These are phyloP conservation scores for Arachnomyces sp. DNA, from an alignment of 2,329 filamentous ascomycete genomes.

Conservation along the genomic window DNA sequence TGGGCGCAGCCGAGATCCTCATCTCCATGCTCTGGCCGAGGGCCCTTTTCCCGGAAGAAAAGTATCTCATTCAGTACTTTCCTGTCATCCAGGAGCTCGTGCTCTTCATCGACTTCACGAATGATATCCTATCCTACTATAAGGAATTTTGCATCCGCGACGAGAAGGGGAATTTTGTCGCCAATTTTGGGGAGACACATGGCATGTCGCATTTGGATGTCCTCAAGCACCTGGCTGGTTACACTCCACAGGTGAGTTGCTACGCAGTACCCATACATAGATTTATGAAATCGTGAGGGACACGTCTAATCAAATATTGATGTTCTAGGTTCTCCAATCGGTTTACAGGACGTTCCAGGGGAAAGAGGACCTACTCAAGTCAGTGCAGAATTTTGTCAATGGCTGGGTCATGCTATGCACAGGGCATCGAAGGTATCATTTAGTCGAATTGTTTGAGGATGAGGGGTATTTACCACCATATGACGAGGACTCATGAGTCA, in stretches of 20 bases:
- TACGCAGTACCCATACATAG: too few relatives aligned
- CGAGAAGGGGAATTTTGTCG: conserved; percentile 10
- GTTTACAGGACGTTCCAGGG: conserved; percentile 3
- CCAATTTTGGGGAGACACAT: conserved; percentile 10
- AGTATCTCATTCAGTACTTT: conserved; percentile 9
- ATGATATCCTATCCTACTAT: conserved; percentile 13
- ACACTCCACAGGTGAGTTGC: conserved; percentile 7
- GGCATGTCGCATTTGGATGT: conserved; percentile 9
- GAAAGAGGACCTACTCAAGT: conserved; percentile 1
- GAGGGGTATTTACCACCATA: conserved; percentile 10
- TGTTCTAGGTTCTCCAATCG: conserved; percentile 7
- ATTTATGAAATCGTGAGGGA: too few relatives aligned
- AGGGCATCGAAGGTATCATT: conserved; percentile 8
- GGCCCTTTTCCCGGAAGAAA: conserved; percentile 7
- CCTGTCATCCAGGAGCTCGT: conserved; percentile 8
- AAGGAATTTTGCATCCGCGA: conserved; percentile 9
- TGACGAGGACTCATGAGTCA: conserved; percentile 5
- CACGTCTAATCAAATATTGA: too few relatives aligned
- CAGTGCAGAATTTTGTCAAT: conserved; percentile 5
- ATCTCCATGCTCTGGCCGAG: conserved; percentile 8
- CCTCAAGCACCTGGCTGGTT: conserved; percentile 7
- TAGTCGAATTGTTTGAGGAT: conserved; percentile 11
- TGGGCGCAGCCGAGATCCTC: conserved; percentile 10
- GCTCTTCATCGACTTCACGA: conserved; percentile 11
- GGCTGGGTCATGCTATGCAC: conserved; percentile 11